Evolutionary conservation across 2,329 filamentous ascomycete species (phyloP).

Genomic region (Penicillium sp.): DNA sequence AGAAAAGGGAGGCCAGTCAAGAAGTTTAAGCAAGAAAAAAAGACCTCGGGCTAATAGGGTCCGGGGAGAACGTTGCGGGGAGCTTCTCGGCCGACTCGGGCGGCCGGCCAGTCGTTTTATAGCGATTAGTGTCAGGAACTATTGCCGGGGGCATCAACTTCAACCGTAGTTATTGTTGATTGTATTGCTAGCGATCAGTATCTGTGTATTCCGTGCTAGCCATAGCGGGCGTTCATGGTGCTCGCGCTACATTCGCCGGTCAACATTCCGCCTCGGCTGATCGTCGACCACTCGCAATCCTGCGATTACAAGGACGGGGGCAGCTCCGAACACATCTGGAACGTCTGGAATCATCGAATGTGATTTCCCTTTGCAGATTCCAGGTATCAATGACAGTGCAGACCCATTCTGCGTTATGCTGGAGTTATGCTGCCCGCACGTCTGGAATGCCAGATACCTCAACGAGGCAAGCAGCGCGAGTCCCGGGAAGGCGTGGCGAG

Average conservation of each 20-base stretch:
- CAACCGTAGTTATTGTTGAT: neutral
- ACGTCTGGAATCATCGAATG: neutral
- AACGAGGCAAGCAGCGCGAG: neutral
- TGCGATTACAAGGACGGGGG: neutral
- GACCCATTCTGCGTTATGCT: neutral
- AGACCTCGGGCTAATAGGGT: slow-evolving; percentile 26
- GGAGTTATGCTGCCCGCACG: too few relatives aligned
- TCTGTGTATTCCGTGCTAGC: neutral
- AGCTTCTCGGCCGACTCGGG: slow-evolving; percentile 26
- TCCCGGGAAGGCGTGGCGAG: neutral
- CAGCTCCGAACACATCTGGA: neutral
- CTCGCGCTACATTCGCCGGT: too few relatives aligned
- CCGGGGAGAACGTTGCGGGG: slow-evolving; percentile 26
- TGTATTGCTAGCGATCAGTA: neutral
- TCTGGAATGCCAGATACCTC: neutral
- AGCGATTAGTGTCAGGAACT: neutral
- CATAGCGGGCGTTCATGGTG: neutral
- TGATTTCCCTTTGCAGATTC: neutral
- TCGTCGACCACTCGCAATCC: neutral
- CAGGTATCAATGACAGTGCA: neutral
- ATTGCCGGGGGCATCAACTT: too few relatives aligned
- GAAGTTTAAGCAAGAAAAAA: slow-evolving; percentile 3
- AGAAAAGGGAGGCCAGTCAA: slow-evolving; percentile 1
- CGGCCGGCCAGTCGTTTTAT: neutral
- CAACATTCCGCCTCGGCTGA: neutral